phyloP scores from a whole-genome alignment of 1,284 basidiomycete species.

The Irpex lacteus region DNA sequence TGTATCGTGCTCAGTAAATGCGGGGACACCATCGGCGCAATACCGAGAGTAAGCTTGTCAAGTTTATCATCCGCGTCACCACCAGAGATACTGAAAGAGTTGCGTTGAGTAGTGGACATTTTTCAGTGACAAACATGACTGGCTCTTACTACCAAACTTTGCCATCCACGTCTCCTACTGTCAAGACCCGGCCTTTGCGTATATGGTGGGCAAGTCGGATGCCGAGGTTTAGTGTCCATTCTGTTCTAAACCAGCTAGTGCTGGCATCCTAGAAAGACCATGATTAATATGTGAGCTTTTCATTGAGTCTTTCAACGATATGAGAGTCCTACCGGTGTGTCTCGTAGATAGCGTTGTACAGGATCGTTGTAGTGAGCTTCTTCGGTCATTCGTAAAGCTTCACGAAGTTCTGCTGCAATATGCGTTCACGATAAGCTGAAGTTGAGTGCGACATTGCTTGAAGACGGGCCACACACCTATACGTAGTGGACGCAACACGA shows the following conservation, averaged over 20 bases:
- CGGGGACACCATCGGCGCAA: background rate
- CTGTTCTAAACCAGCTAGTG: background rate
- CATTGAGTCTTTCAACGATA: no score
- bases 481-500: no score
- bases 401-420: background rate
- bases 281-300: background rate
- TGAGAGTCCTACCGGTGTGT: background rate
- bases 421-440: no score
- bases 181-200: background rate
- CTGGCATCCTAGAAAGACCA: background rate
- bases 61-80: background rate
- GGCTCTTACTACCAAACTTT: background rate
- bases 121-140: background rate
- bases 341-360: background rate
- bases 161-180: background rate
- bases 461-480: no score
- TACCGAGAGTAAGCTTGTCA: background rate
- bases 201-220: background rate
- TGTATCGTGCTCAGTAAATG: constrained; percentile 1
- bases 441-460: no score
- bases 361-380: background rate
- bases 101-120: no score
- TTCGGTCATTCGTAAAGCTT: background rate
- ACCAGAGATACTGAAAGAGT: no score
- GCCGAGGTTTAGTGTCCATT: background rate